These are phyloP conservation scores for Isochrysis galbana DNA, from an alignment of 78 protist genomes.

Conservation along the genomic window DNA sequence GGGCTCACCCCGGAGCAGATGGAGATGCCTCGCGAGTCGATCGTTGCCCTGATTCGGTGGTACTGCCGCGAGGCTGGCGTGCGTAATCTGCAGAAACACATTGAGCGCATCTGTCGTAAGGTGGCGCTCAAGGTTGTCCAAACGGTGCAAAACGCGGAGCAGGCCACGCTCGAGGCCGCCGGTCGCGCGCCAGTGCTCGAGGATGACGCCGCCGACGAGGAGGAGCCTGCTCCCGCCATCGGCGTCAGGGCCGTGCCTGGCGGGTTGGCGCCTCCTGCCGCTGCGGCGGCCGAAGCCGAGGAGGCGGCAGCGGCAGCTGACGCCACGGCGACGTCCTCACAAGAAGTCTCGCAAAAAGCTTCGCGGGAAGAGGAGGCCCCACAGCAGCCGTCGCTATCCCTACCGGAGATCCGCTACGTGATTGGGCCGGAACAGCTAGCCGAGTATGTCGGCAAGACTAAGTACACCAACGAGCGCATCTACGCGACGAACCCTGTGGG, in stretches of 20 bases:
- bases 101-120: constrained; percentile 84
- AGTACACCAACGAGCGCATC: constrained; percentile 47
- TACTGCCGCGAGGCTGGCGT: constrained; percentile 94
- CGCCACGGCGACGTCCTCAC: background rate
- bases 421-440: constrained; percentile 49
- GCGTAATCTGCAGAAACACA: constrained; percentile 78
- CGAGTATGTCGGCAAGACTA: constrained; percentile 77
- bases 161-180: background rate
- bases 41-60: background rate
- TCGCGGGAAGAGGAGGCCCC: too few species aligned
- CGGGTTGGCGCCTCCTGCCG: background rate
- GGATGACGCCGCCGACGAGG: too few species aligned
- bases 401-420: too few species aligned
- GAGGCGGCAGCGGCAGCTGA: background rate
- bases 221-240: too few species aligned
- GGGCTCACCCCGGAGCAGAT: background rate
- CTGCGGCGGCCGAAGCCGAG: background rate
- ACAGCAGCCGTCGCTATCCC: too few species aligned
- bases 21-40: background rate
- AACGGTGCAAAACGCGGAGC: background rate
- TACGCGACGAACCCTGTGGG: constrained; percentile 75
- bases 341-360: too few species aligned
- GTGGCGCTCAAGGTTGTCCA: constrained; percentile 75
- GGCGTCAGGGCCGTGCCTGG: background rate
- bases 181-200: too few species aligned